phyloP scores from a whole-genome alignment of 176 grass and related monocot species.

The Neostapfia colusana region DNA sequence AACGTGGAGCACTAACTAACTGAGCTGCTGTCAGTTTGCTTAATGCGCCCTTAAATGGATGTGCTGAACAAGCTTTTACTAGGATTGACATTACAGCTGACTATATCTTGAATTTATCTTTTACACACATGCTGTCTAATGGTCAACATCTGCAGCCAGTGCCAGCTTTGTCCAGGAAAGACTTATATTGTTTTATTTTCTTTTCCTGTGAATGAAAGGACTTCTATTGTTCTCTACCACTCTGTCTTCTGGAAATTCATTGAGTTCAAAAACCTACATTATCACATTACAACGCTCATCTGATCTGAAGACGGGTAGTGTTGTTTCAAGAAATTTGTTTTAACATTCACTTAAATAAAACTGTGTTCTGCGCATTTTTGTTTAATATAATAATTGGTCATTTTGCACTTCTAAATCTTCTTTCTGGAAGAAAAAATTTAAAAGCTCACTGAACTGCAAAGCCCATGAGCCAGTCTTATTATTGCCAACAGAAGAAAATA shows the following conservation, averaged over 20 bases:
- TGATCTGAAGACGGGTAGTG: neutral
- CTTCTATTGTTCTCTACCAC: neutral
- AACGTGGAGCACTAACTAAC: too few species aligned
- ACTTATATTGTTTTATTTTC: neutral
- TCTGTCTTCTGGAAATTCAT: neutral
- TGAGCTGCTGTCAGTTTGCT: too few species aligned
- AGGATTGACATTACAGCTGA: slow-evolving; percentile 1
- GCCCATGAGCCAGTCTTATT: neutral
- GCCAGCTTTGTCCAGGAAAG: neutral
- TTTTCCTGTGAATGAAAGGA: too few species aligned
- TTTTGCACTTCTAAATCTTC: neutral
- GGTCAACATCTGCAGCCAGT: neutral
- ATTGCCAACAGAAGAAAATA: neutral
- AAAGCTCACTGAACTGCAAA: neutral
- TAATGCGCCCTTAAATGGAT: too few species aligned
- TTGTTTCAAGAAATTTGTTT: slow-evolving; percentile 1
- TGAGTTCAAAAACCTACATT: neutral
- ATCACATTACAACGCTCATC: slow-evolving; percentile 8
- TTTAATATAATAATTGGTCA: neutral
- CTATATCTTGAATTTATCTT: slow-evolving; percentile 21
- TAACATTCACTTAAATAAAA: neutral
- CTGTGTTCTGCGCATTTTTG: neutral
- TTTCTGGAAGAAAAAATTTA: neutral
- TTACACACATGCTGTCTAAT: neutral
- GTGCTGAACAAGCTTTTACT: neutral